Percentiles rank a stretch among this genome's conserved stretches.
Evolutionary conservation across 2,329 filamentous ascomycete genomes (phyloP).

Genomic region (Botryotinia globosa): DNA sequence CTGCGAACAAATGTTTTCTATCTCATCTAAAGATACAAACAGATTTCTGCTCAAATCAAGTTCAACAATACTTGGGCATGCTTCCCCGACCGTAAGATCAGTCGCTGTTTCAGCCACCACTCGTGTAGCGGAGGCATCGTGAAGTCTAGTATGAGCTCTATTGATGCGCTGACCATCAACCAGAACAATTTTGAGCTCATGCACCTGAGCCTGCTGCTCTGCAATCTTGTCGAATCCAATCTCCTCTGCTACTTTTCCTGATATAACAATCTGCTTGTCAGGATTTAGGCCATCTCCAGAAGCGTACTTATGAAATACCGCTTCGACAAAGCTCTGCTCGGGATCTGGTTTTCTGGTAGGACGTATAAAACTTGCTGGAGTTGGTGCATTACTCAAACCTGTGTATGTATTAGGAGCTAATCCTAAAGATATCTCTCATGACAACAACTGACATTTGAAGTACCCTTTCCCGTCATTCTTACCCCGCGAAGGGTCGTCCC

Average conservation of each 20-base stretch:
- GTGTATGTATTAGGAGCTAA: conserved; percentile 24
- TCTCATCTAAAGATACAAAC: conserved; percentile 63
- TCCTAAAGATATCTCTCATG: background rate
- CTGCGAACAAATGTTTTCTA: conserved; percentile 68
- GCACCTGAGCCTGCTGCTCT: conserved; percentile 70
- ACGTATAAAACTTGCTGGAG: conserved; percentile 82
- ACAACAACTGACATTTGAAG: conserved; percentile 67
- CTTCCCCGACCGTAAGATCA: conserved; percentile 43
- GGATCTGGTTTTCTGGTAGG: conserved; percentile 68
- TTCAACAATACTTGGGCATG: conserved; percentile 68
- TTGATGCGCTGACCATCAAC: conserved; percentile 72
- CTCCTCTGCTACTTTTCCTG: conserved; percentile 83
- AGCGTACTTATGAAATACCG: conserved; percentile 80
- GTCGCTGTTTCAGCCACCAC: background rate
- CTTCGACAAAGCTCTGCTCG: conserved; percentile 72
- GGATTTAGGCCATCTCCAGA: conserved; percentile 47
- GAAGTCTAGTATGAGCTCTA: conserved; percentile 36
- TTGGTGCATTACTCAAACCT: conserved; percentile 61
- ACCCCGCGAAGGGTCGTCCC: conserved; percentile 82
- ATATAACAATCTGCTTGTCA: conserved; percentile 62
- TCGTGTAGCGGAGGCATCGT: background rate
- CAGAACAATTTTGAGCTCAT: conserved; percentile 76
- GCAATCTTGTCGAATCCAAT: conserved; percentile 94
- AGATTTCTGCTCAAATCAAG: conserved; percentile 85
- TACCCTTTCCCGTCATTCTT: conserved; percentile 89